Evolutionary conservation across 805 yeast species (phyloP), one percentile per base, ranked within the genome.

Genomic region (Jamesozyma piceae): DNA sequence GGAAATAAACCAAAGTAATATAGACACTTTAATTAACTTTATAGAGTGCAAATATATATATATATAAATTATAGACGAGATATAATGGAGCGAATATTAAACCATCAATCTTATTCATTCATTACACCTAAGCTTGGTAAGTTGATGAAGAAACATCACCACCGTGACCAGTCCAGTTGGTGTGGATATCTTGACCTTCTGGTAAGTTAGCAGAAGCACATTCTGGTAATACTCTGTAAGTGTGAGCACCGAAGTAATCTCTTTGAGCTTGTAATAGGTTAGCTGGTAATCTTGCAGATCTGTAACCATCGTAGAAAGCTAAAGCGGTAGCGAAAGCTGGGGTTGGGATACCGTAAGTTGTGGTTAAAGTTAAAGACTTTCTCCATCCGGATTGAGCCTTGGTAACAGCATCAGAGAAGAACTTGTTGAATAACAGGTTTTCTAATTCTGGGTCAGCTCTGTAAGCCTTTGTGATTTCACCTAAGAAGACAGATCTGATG

Each of bases 221-320:
- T 69, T 90, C 92, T 58, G 95, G 95, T 65, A 87, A 74, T 50
- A 92, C 92, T 69, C 78, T 78, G 88, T 90, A 90, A 64, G 97
- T 92, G 80, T 90, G 98, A 54, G 98, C 98, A 73, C 98, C 98
- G 63, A 90, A 90, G 85, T 88, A 90, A 70, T 90, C 98, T 78
- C 98, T 87, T 78, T 90, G 98, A 62, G 97, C 98, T 76, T 90
- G 98, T 68, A 90, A 76, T 71, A 90, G 77, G 82, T 90, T 90
- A 54, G 98, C 98, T 65, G 97, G 97, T 64, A 89, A 75, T 67
- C 81, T 78, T 52, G 77, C 95, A 48, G 95, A 82, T 80, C 97
- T 83, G 87, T 85, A 89, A 70, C 97, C 97, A 67, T 90, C 98
- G 78, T 87, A 90, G 88, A 90, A 90, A 44, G 96, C 73, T 69